Evolutionary conservation across 257 asterid species (phyloP), one percentile per base, ranked within the genome.

Genomic region (Solanum chaucha): DNA sequence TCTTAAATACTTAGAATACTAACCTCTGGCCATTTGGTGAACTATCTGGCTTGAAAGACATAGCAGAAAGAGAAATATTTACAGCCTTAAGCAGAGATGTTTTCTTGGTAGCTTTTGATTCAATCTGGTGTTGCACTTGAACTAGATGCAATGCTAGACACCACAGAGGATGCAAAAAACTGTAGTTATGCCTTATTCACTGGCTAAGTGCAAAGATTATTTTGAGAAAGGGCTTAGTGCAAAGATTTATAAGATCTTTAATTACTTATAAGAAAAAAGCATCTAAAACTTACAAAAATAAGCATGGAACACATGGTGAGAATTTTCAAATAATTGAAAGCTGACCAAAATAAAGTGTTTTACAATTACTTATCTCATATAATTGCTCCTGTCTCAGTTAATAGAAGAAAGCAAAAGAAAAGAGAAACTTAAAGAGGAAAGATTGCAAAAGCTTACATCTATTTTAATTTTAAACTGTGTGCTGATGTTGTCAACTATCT

Each of bases 401-500:
- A 81, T 28, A 48, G 68, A 80, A 4, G 85, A 80, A 80, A 48
- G 68, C 85, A 48, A 41, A 80, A 48, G 68, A 48, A 80, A 28
- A 81, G 85, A 46, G 44, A 81, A 48, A 17, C 44, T 28, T 48
- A 17, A 81, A 46, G 44, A 75, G 85, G 44, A 46, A 46, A 51
- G 10, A 48, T 30, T 28, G 6, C 85, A 48, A 38, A 81, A 51
- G 70, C 95, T 88, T 73, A 94, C 99, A 96, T 97, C 96, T 89
- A 94, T 93, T 91, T 87, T 89, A 87, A 93, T 92, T 83, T 93
- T 89, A 89, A 90, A 96, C 84, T 93, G 94, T 87, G 90, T 59
- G 88, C 96, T 89, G 88, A 93, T 88, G 89, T 82, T 94, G 72
- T 94, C 97, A 72, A 95, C 92, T 81, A 94, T 89, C 90, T 91